A percentile compares a stretch with the other conserved stretches of the same genome.
Conservation (phyloP, 495 filamentous ascomycete species). For the Tuber indicum region DNA sequence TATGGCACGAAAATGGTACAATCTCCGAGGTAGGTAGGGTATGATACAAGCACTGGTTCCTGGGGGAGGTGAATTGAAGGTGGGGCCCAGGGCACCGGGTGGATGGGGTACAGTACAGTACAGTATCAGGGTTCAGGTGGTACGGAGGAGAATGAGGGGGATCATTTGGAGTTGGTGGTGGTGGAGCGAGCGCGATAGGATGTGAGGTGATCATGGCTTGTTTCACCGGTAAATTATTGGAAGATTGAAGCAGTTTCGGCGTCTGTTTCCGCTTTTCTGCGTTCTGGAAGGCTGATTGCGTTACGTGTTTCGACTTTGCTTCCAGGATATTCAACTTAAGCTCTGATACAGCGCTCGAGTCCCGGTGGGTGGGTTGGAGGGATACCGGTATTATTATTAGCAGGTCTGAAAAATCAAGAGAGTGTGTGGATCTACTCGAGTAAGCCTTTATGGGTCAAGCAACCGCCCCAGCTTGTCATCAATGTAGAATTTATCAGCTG, state of each 20-base stretch:
- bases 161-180: background rate
- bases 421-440: too few relatives aligned
- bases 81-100: background rate
- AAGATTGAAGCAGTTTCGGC: background rate
- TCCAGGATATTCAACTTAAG: background rate
- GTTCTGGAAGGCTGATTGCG: background rate
- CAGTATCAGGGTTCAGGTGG: background rate
- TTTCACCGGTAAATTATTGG: background rate
- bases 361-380: background rate
- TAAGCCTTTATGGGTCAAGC: too few relatives aligned
- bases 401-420: too few relatives aligned
- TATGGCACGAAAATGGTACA: background rate
- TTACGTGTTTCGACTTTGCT: background rate
- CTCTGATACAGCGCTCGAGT: too few relatives aligned
- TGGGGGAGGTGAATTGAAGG: background rate
- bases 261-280: background rate
- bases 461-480: too few relatives aligned
- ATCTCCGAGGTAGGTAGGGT: background rate
- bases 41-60: background rate
- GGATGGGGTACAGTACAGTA: background rate
- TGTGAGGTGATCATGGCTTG: background rate
- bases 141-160: background rate
- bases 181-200: background rate
- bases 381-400: too few relatives aligned
- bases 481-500: too few relatives aligned